phyloP scores from a whole-genome alignment of 257 asterid species.

The Lycium barbarum region DNA sequence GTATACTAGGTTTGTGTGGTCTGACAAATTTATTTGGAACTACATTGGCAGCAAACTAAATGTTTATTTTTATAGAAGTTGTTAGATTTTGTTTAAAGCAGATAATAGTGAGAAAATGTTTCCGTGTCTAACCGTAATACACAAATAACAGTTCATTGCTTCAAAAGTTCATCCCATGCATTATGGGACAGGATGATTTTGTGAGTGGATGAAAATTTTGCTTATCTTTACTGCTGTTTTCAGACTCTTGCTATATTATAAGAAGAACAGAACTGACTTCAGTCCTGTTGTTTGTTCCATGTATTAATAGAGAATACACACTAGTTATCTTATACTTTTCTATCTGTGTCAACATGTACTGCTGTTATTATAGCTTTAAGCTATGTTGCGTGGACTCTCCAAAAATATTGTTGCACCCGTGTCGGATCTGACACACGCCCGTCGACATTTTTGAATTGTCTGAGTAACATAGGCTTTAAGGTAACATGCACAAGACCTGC shows the following conservation, averaged over 20 bases:
- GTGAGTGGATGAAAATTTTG: not conserved
- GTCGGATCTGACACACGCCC: not conserved
- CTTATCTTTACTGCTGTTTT: not conserved
- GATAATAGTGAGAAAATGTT: not conserved
- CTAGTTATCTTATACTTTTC: not conserved
- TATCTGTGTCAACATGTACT: not conserved
- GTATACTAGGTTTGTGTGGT: not conserved
- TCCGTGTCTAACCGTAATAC: not conserved
- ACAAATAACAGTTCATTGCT: not conserved
- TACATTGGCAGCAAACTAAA: not conserved
- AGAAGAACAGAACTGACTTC: not conserved
- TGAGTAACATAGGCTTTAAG: not conserved
- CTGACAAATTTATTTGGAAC: not conserved
- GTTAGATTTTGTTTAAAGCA: not conserved
- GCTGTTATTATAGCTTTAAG: not conserved
- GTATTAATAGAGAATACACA: not conserved
- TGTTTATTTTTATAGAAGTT: not conserved
- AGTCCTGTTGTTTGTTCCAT: not conserved
- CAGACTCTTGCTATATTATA: not conserved
- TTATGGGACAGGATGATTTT: not conserved
- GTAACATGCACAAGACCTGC: not conserved
- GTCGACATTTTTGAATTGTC: fast-evolving
- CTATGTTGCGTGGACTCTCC: not conserved
- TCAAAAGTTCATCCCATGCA: not conserved
- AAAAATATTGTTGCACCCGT: not conserved